Conservation (phyloP, 164 flowering plant genomes). For the Umbilicus rupestris region DNA sequence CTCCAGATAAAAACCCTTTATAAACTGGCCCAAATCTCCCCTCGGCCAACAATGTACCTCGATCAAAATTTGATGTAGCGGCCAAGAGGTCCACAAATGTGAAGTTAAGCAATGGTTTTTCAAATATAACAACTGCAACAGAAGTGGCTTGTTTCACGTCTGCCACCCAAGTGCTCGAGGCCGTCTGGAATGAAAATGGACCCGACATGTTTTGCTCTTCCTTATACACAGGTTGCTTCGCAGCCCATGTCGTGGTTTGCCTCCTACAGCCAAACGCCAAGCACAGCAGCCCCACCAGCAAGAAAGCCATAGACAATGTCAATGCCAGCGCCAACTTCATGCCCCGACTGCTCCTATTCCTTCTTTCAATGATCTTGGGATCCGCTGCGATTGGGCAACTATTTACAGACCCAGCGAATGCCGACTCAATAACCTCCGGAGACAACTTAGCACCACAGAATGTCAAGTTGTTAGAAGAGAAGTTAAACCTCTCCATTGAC, state of each 20-base stretch:
- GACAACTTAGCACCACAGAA: constrained; percentile 41
- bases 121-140: constrained; percentile 70
- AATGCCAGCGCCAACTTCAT: constrained; percentile 51
- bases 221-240: constrained; percentile 50
- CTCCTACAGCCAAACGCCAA: constrained; percentile 61
- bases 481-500: constrained; percentile 53
- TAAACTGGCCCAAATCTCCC: constrained; percentile 88
- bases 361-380: constrained; percentile 33
- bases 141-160: constrained; percentile 75
- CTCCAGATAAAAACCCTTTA: constrained; percentile 74
- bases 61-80: constrained; percentile 79
- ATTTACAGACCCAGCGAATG: constrained; percentile 45
- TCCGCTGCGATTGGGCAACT: constrained; percentile 71
- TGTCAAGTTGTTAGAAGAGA: constrained; percentile 63
- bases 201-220: constrained; percentile 70
- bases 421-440: constrained; percentile 22
- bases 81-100: constrained; percentile 79
- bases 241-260: constrained; percentile 43
- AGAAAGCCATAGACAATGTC: constrained; percentile 36
- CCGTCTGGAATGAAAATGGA: constrained; percentile 83
- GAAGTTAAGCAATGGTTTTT: constrained; percentile 76
- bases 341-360: constrained; percentile 24
- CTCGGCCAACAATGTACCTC: constrained; percentile 70
- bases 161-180: constrained; percentile 86
- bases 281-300: constrained; percentile 48